These are phyloP conservation scores for Sclerotiophoma versabilis DNA, from an alignment of 2,329 filamentous ascomycete species.

Conservation along the genomic window DNA sequence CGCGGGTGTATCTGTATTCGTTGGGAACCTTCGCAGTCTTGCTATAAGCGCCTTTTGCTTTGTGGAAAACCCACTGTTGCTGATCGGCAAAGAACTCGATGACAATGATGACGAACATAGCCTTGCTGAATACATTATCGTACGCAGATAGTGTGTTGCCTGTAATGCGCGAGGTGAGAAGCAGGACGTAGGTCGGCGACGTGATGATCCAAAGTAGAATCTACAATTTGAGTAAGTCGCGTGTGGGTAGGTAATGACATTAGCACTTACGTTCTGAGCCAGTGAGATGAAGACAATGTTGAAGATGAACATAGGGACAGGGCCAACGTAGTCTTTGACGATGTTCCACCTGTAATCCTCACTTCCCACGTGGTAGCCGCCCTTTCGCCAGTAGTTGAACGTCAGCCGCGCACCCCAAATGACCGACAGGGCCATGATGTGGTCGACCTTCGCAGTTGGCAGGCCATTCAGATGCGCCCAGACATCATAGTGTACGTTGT, in stretches of 20 bases:
- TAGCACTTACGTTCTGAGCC: constrained; percentile 65
- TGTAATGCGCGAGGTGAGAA: constrained; percentile 73
- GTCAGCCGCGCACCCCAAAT: constrained; percentile 92
- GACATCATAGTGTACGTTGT: constrained; percentile 81
- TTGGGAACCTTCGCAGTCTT: constrained; percentile 73
- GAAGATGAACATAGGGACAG: constrained; percentile 77
- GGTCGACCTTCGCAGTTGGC: constrained; percentile 73
- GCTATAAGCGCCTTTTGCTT: constrained; percentile 78
- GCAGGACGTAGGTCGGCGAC: constrained; percentile 81
- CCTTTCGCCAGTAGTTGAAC: constrained; percentile 96
- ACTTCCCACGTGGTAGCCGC: constrained; percentile 85
- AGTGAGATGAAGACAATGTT: constrained; percentile 91
- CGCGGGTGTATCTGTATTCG: constrained; percentile 67
- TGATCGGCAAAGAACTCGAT: constrained; percentile 84
- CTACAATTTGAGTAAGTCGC: constrained; percentile 43
- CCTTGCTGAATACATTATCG: constrained; percentile 65
- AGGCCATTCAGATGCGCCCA: constrained; percentile 82
- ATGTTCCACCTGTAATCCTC: constrained; percentile 96
- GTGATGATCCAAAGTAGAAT: constrained; percentile 81
- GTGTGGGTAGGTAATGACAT: neutral
- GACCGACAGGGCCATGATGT: constrained; percentile 71
- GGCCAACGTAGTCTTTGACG: constrained; percentile 70
- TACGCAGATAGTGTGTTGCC: constrained; percentile 56
- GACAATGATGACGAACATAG: constrained; percentile 65
- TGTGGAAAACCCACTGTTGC: constrained; percentile 91